These are phyloP conservation scores for Solanum etuberosum DNA, from an alignment of 257 asterid genomes.

Conservation along the genomic window DNA sequence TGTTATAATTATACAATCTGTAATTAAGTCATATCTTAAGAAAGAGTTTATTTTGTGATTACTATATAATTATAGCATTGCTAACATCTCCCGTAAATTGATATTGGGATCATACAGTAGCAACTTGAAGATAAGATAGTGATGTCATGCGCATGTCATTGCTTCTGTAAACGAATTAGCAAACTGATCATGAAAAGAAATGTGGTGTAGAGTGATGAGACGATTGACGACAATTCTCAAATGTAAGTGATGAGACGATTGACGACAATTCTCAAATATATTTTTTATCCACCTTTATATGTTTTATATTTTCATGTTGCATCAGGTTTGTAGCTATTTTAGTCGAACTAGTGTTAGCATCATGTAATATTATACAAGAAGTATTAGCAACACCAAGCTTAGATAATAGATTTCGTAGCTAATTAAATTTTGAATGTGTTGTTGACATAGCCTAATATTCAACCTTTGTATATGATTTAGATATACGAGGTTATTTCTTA, in stretches of 20 bases:
- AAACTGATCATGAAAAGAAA: no score
- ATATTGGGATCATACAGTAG: background rate
- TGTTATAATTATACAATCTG: background rate
- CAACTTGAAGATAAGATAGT: background rate
- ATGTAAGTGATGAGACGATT: no score
- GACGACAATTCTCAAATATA: no score
- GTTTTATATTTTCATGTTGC: background rate
- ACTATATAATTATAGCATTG: background rate
- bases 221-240: no score
- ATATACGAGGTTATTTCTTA: no score
- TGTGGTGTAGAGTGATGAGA: no score
- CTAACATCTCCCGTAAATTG: no score
- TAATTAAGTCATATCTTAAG: background rate
- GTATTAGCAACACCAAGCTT: background rate
- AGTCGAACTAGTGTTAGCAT: background rate
- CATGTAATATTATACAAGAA: no score
- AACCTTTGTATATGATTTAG: background rate
- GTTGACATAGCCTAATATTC: background rate
- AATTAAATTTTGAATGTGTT: no score
- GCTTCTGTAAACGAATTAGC: no score
- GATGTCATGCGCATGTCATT: background rate
- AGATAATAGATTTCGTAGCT: background rate
- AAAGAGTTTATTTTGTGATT: background rate
- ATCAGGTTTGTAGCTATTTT: background rate
- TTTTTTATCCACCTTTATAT: no score